A percentile compares a stretch with the other conserved stretches of the same genome.
These are phyloP conservation scores for Neospora caninum DNA, from an alignment of 169 alveolate genomes.

Conservation along the genomic window DNA sequence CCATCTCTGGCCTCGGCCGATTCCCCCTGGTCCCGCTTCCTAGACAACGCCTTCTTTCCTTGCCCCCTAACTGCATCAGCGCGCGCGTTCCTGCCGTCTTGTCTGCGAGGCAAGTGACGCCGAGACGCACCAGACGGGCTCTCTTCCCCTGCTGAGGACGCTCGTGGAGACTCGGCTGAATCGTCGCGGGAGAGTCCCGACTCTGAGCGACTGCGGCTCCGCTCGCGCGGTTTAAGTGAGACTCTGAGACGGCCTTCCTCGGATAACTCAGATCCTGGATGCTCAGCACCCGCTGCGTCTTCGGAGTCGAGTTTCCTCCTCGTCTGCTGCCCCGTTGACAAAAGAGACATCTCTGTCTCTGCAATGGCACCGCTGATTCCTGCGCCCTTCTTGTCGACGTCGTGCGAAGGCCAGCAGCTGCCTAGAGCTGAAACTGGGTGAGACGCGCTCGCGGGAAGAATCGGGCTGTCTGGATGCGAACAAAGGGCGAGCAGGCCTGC, in stretches of 20 bases:
- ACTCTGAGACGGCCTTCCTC: too few species aligned
- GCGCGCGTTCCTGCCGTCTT: too few species aligned
- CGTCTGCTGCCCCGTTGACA: not conserved
- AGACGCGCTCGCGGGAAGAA: not conserved
- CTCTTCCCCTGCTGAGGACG: too few species aligned
- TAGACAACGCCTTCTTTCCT: not conserved
- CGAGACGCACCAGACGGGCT: too few species aligned
- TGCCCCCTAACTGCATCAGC: too few species aligned
- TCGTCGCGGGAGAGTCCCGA: too few species aligned
- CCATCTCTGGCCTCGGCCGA: not conserved
- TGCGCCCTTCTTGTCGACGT: not conserved
- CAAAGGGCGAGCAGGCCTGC: not conserved
- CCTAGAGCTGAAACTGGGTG: not conserved
- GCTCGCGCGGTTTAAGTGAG: too few species aligned
- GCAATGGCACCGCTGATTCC: not conserved
- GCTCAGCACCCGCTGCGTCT: not conserved
- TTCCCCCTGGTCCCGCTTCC: not conserved
- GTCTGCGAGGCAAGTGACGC: too few species aligned
- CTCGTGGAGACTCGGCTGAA: too few species aligned
- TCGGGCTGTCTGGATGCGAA: too few species aligned
- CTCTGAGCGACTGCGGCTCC: too few species aligned
- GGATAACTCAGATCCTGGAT: too few species aligned
- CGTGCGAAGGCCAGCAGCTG: not conserved
- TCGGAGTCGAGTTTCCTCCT: not conserved
- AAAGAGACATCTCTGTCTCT: not conserved